Percentiles rank a stretch among this genome's conserved stretches.
These are phyloP conservation scores for Picea sitchensis DNA, from an alignment of 75 land plant genomes.

Conservation along the genomic window DNA sequence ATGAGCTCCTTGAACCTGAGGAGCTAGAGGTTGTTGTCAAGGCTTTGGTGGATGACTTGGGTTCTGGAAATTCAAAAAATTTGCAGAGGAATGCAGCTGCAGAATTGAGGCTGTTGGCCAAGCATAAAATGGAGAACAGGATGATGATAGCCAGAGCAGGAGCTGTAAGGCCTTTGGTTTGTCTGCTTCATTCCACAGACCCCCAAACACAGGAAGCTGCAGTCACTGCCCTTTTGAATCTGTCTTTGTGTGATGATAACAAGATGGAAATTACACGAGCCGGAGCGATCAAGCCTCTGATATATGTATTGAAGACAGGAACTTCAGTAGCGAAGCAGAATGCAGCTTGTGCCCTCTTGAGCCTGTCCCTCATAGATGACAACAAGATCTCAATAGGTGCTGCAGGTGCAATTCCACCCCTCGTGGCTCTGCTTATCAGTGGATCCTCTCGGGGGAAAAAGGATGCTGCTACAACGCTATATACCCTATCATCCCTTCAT, in stretches of 20 bases:
- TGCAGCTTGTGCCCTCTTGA: constrained; percentile 72
- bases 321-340: constrained; percentile 70
- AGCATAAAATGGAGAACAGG: constrained; percentile 62
- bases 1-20: constrained; percentile 10
- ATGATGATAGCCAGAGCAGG: constrained; percentile 60
- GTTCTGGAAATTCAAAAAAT: constrained; percentile 14
- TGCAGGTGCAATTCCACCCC: constrained; percentile 66
- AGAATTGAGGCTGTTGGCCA: constrained; percentile 63
- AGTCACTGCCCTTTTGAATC: constrained; percentile 75
- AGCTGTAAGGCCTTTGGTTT: constrained; percentile 61
- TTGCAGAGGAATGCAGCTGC: constrained; percentile 53
- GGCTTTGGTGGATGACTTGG: constrained; percentile 8
- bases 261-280: constrained; percentile 49
- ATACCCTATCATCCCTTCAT: constrained; percentile 35
- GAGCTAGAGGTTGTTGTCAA: constrained; percentile 1
- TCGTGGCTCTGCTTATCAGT: constrained; percentile 52
- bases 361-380: constrained; percentile 59
- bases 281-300: constrained; percentile 65
- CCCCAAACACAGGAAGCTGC: constrained; percentile 56
- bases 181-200: constrained; percentile 48
- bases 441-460: constrained; percentile 73
- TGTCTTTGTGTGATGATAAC: constrained; percentile 77
- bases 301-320: constrained; percentile 47
- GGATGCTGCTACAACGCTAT: constrained; percentile 80
- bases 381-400: constrained; percentile 59